Evolutionary conservation across 1,284 basidiomycete species (phyloP).

Genomic region (Fomitopsis palustris): DNA sequence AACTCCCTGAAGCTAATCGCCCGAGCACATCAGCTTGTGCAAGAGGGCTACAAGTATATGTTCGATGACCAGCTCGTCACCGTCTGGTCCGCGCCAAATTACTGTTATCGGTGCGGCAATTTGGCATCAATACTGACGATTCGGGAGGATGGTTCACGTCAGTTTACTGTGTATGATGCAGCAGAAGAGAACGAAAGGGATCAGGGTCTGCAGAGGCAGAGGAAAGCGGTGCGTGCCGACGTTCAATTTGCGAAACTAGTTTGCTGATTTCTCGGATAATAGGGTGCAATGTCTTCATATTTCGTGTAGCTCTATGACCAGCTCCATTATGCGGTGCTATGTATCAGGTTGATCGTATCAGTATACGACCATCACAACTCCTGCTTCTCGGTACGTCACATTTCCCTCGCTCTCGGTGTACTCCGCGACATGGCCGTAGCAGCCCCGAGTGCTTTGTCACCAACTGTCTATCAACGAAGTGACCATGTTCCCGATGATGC

Average conservation of each 20-base stretch:
- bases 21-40: constrained; percentile 91
- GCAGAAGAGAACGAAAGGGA: constrained; percentile 86
- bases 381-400: too few relatives aligned
- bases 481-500: too few relatives aligned
- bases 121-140: constrained; percentile 76
- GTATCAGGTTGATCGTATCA: neutral
- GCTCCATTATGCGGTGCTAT: neutral
- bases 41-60: constrained; percentile 98
- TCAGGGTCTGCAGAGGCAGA: constrained; percentile 55
- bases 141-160: constrained; percentile 57
- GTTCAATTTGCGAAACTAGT: too few relatives aligned
- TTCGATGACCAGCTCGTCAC: constrained; percentile 94
- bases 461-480: too few relatives aligned
- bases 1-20: constrained; percentile 85
- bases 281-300: constrained; percentile 6
- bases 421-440: too few relatives aligned
- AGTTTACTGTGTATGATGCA: constrained; percentile 80
- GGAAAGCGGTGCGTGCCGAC: constrained; percentile 52
- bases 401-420: too few relatives aligned
- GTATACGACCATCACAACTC: neutral
- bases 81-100: constrained; percentile 98
- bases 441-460: too few relatives aligned
- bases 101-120: constrained; percentile 86
- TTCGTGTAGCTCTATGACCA: neutral
- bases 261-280: neutral